Base-by-base conservation (phyloP, 371 early-diverging fungal genomes). In the Mucor mucedo region DNA sequence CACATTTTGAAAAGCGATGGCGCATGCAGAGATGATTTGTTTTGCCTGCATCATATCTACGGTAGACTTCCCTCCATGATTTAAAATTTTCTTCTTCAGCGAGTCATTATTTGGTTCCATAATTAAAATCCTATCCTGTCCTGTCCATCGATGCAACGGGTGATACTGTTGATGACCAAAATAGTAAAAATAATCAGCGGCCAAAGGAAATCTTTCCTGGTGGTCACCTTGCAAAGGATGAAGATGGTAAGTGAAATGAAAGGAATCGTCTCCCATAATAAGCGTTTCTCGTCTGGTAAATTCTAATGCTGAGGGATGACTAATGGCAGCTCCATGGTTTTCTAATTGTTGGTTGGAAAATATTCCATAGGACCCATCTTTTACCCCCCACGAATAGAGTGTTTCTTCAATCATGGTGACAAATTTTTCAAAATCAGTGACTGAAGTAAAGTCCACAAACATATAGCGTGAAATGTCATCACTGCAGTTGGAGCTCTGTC, bases 371-470 rank as follows among this genome's bases (percentile, higher is more conserved):
- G 72, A 47, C 14, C 83, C 86, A 54, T 82, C 77, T 65, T 76
- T 77, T 13, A 89, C 55, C 8, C 75, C 79, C 89, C 89, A 90
- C 38, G 71, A 58, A 55, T 60, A 58, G 21, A 91, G 57, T 44
- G 75, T 73, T 53, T 73, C 70, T 61, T 90, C 91, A 39, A 89
- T 75, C 2, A 79, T 71, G 3, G 85, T 79, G 3, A 84, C 71
- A 40, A 89, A 80, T 45, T 80, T 74, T 59, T 90, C 91, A 70
- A 86, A 83, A 38, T 84, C 73, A 14, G 89, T 87, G 2, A 86
- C 89, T 5, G 89, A 79, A 2, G 89, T 89, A 65, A 86, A 89
- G 70, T 90, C 91, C 6, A 91, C 88, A 48, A 92, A 87, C 60
- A 91, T 91, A 71, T 87, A 92, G 5, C 60, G 59, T 4, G 68